Base-by-base conservation (phyloP, 2,329 filamentous ascomycete genomes). In the Xylariaceae sp. region DNA sequence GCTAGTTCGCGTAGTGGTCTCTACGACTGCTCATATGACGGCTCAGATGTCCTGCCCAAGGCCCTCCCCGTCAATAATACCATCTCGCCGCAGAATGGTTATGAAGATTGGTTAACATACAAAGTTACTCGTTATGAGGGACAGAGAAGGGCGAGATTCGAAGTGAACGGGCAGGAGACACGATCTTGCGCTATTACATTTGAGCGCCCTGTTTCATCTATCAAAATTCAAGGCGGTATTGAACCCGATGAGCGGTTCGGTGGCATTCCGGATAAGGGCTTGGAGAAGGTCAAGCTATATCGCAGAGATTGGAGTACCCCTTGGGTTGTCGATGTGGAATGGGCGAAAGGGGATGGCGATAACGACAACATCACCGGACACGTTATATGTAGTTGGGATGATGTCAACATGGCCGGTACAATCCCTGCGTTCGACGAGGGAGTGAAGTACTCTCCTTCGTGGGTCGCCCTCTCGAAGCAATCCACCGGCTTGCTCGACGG, bases 381-480 rank as follows among this genome's bases (percentile, higher is more conserved):
- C 39, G 85, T 92, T 1, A 80, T 87, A 13, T 97, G 94, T 74
- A 78, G 89, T 37, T 97, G 92, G 92, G 91, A 88, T 68, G 94
- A 99, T 75, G 86, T 84, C 50, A 97, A 97, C 69, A 76, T 77
- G 42, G 74, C 75, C 2, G 87, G 84, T 2, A 80, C 80, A 1
- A 92, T 97, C 52, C 92, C 93, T 0, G 92, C 92, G 0, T 82
- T 93, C 55, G 88, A 94, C 67, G 92, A 97, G 74, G 79, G 90
- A 53, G 77, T 82, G 66, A 82, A 86, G 71, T 97, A 86, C 74
- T 81, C 86, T 66, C 94, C 94, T 0, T 77, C 79, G 3, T 99
- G 94, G 94, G 85, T 86, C 5, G 86, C 87, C 8, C 78, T 92
- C 34, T 86, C 86, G 3, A 97, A 96, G 76, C 75, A 84, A 63